phyloP scores from a whole-genome alignment of 306 rosid genomes.

The Senna siamea region DNA sequence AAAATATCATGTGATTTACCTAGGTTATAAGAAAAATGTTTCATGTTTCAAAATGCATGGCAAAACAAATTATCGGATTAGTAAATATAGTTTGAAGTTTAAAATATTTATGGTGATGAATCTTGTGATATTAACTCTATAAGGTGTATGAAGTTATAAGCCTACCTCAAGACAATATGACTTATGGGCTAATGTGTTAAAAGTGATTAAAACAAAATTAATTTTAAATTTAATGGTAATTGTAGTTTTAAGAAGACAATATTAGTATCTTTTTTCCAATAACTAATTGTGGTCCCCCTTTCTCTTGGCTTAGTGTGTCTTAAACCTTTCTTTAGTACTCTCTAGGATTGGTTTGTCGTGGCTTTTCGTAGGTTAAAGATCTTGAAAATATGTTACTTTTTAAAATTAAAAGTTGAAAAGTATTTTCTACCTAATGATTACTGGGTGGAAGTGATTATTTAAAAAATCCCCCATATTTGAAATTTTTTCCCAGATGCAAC shows the following conservation, averaged over 20 bases:
- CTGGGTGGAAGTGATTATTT: not conserved
- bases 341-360: constrained; percentile 16
- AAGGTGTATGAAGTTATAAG: constrained; percentile 11
- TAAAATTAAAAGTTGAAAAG: not conserved
- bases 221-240: not conserved
- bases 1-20: no score
- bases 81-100: not conserved
- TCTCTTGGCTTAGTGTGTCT: not conserved
- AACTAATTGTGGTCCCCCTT: not conserved
- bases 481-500: not conserved
- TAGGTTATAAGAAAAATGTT: not conserved
- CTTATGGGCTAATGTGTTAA: not conserved
- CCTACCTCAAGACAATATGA: not conserved
- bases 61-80: not conserved
- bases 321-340: not conserved
- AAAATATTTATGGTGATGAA: not conserved
- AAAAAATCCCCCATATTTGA: not conserved
- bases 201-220: not conserved
- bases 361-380: not conserved
- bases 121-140: no score
- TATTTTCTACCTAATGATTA: not conserved
- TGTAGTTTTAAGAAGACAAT: not conserved
- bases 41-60: not conserved
- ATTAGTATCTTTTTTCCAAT: not conserved
- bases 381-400: not conserved